A percentile compares a stretch with the other conserved stretches of the same genome.
Evolutionary conservation across 441 rosid species (phyloP).

Genomic region (Pelargonium myrrhifolium): DNA sequence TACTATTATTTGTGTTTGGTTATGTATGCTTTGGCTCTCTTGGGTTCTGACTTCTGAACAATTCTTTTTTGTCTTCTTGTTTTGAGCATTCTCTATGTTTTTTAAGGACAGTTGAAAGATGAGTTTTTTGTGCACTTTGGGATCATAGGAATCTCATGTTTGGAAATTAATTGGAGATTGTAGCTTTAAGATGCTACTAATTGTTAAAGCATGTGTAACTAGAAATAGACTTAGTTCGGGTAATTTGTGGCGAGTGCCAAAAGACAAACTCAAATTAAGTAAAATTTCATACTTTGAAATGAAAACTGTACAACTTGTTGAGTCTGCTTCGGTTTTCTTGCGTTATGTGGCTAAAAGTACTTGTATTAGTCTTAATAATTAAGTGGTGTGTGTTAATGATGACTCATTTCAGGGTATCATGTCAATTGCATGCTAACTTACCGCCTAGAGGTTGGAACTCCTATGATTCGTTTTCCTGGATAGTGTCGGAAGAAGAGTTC

Average conservation of each 20-base stretch:
- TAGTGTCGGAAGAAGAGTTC: slow-evolving; percentile 74
- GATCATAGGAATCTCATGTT: no score
- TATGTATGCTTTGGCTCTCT: no score
- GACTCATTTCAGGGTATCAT: slow-evolving; percentile 35
- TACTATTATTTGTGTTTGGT: no score
- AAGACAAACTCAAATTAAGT: neutral
- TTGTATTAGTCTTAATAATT: neutral
- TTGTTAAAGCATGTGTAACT: neutral
- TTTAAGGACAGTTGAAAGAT: no score
- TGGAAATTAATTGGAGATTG: no score
- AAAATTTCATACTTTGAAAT: neutral
- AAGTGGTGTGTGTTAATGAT: neutral
- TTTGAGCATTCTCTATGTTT: no score
- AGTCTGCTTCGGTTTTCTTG: neutral
- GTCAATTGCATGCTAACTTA: slow-evolving; percentile 36
- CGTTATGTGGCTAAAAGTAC: neutral
- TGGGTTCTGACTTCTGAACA: no score
- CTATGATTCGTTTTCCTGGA: slow-evolving; percentile 88
- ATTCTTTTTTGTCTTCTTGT: no score
- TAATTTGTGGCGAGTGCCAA: neutral
- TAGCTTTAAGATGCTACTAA: neutral
- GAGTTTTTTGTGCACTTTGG: no score
- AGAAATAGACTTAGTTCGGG: neutral
- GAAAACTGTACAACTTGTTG: neutral
- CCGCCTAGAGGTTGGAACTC: slow-evolving; percentile 99